Conservation (phyloP, 2,329 filamentous ascomycete species). For the Zopfia rhizophila region DNA sequence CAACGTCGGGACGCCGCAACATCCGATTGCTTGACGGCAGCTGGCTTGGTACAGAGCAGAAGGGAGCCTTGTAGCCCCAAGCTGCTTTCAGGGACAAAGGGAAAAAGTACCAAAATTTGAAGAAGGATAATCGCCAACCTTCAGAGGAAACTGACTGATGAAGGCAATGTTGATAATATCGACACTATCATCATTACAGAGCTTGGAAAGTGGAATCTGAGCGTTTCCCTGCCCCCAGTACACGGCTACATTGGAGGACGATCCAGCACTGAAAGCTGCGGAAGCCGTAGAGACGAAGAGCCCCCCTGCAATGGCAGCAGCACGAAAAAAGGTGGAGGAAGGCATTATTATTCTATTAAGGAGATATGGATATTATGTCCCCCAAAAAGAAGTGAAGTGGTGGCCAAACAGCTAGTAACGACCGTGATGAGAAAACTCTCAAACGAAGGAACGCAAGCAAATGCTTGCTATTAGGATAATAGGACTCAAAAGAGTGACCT, state of each 20-base stretch:
- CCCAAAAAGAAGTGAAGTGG: slow-evolving; percentile 47
- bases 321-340: slow-evolving; percentile 38
- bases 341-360: slow-evolving; percentile 51
- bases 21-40: no score
- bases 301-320: slow-evolving; percentile 49
- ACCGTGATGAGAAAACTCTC: slow-evolving; percentile 49
- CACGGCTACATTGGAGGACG: slow-evolving; percentile 61
- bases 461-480: slow-evolving; percentile 44
- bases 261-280: slow-evolving; percentile 53
- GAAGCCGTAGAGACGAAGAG: slow-evolving; percentile 48
- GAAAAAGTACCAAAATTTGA: slow-evolving; percentile 67
- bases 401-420: slow-evolving; percentile 51
- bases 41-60: no score
- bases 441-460: slow-evolving; percentile 68
- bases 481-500: slow-evolving; percentile 44
- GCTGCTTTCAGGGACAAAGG: no score
- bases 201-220: slow-evolving; percentile 61
- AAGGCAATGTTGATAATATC: slow-evolving; percentile 69
- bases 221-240: slow-evolving; percentile 66
- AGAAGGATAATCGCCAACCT: slow-evolving; percentile 59
- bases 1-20: no score
- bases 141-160: slow-evolving; percentile 64
- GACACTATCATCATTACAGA: slow-evolving; percentile 62
- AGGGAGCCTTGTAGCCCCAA: no score
- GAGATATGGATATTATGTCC: slow-evolving; percentile 33